These are phyloP conservation scores for Periconia digitata DNA, from an alignment of 2,329 filamentous ascomycete genomes.

Conservation along the genomic window DNA sequence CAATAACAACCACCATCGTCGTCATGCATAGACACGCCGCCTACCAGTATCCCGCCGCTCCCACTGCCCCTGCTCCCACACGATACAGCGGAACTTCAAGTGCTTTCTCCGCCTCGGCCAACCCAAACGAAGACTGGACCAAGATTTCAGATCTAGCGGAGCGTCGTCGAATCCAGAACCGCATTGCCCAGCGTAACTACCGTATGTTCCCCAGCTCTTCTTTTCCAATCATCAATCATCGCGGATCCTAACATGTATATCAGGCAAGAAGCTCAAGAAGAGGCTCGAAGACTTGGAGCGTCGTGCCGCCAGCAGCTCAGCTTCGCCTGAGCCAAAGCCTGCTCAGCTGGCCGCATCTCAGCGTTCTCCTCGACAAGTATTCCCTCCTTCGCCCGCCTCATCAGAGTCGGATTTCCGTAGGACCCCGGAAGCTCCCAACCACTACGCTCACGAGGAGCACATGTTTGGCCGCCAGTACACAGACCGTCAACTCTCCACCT, in stretches of 20 bases:
- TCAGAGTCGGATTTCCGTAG: constrained; percentile 34
- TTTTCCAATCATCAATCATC: constrained; percentile 7
- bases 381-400: constrained; percentile 37
- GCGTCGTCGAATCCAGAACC: constrained; percentile 91
- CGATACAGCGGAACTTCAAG: constrained; percentile 84
- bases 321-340: constrained; percentile 61
- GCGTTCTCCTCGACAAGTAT: constrained; percentile 40
- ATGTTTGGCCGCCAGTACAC: constrained; percentile 69
- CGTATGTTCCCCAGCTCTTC: constrained; percentile 60
- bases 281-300: constrained; percentile 83
- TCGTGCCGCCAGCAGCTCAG: constrained; percentile 66
- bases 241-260: constrained; percentile 19
- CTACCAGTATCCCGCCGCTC: constrained; percentile 50
- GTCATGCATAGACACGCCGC: constrained; percentile 49
- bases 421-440: constrained; percentile 41
- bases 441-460: constrained; percentile 55
- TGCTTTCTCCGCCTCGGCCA: constrained; percentile 91
- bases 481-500: constrained; percentile 69
- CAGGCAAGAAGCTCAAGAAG: constrained; percentile 92
- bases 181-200: constrained; percentile 97
- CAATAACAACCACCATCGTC: constrained; percentile 11
- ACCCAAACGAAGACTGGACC: constrained; percentile 97
- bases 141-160: constrained; percentile 98
- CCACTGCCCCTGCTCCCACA: constrained; percentile 49
- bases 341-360: constrained; percentile 52